These are phyloP conservation scores for Esteya vermicola DNA, from an alignment of 2,329 filamentous ascomycete species.

Conservation along the genomic window DNA sequence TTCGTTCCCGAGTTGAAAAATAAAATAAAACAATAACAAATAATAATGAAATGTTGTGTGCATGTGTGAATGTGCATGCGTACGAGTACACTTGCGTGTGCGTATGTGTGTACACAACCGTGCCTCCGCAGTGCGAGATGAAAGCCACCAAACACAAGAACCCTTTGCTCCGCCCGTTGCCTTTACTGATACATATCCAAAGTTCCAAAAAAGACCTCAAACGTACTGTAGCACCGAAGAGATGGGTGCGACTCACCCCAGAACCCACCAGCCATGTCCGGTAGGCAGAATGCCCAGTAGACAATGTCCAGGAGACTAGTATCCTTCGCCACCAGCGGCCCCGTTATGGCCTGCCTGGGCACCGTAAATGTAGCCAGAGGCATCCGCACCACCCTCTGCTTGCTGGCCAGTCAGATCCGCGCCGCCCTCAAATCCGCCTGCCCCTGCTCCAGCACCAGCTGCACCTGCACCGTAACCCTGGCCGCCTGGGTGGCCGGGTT, in stretches of 20 bases:
- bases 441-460: conserved; percentile 17
- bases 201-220: background rate
- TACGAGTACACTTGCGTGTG: background rate
- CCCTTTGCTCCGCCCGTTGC: background rate
- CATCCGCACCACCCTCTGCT: conserved; percentile 26
- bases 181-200: conserved; percentile 8
- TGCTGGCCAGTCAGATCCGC: conserved; percentile 28
- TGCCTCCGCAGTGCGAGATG: conserved; percentile 4
- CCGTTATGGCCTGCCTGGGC: conserved; percentile 45
- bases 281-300: too few relatives aligned
- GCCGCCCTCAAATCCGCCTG: conserved; percentile 24
- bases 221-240: conserved; percentile 1
- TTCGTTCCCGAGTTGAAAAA: too few relatives aligned
- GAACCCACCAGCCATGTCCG: background rate
- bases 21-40: too few relatives aligned
- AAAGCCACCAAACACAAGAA: conserved; percentile 1
- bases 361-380: conserved; percentile 35
- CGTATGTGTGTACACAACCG: conserved; percentile 1
- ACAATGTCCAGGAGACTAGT: too few relatives aligned
- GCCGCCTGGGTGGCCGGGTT: conserved; percentile 34
- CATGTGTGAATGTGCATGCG: background rate
- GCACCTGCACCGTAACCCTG: conserved; percentile 34
- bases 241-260: background rate
- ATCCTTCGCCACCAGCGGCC: conserved; percentile 35
- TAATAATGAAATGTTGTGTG: too few relatives aligned